phyloP scores from a whole-genome alignment of 768 basidiomycete species.

The Amanita fuliginea region DNA sequence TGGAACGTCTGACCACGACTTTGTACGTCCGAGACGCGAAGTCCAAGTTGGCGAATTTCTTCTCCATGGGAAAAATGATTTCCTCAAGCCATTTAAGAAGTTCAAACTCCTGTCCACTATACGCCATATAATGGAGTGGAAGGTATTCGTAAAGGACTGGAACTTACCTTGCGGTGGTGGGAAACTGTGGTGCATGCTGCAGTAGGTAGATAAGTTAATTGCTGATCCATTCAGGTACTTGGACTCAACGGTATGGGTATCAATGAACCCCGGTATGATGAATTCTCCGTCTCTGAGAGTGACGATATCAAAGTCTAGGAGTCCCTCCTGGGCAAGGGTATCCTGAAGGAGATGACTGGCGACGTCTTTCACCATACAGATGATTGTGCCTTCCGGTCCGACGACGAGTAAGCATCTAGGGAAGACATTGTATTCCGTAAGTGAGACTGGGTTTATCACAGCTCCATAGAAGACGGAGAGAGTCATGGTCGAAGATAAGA shows the following conservation, averaged over 20 bases:
- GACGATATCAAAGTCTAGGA: constrained; percentile 29
- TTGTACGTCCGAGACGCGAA: constrained; percentile 66
- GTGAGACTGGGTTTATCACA: constrained; percentile 40
- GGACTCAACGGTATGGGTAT: constrained; percentile 76
- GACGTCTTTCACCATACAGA: constrained; percentile 62
- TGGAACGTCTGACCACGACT: constrained; percentile 56
- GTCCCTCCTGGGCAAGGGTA: constrained; percentile 40
- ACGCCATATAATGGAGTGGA: not conserved
- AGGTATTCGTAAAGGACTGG: not conserved
- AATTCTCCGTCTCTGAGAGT: constrained; percentile 47
- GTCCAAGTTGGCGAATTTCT: constrained; percentile 52
- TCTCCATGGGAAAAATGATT: constrained; percentile 84
- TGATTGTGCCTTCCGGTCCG: constrained; percentile 36
- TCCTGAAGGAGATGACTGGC: constrained; percentile 33
- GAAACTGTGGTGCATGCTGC: constrained; percentile 75
- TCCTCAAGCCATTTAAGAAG: constrained; percentile 82
- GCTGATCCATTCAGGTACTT: not conserved
- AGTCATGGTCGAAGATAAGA: not conserved
- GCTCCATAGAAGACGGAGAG: constrained; percentile 38
- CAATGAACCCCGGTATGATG: constrained; percentile 80
- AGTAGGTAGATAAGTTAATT: not conserved
- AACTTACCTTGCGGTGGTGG: constrained; percentile 54
- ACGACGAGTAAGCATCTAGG: constrained; percentile 49
- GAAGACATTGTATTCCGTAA: constrained; percentile 31
- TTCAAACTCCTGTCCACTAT: constrained; percentile 69